phyloP scores from a whole-genome alignment of 345 rosid genomes.

The Sisymbrium irio region DNA sequence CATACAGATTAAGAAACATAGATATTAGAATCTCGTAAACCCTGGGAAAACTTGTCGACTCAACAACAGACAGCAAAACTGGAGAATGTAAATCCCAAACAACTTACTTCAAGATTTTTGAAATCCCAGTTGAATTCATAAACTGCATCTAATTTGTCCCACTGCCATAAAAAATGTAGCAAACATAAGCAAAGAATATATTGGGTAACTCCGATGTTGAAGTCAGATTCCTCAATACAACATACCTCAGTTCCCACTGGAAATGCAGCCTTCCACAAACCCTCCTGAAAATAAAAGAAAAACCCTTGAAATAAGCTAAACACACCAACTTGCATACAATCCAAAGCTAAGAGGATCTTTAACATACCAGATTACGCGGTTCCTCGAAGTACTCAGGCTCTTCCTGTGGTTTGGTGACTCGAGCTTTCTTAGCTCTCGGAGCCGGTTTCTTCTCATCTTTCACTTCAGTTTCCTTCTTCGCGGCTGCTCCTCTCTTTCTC shows the following conservation, averaged over 20 bases:
- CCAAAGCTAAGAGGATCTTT: neutral
- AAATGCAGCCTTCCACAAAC: conserved; percentile 71
- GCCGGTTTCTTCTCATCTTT: conserved; percentile 34
- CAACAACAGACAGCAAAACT: neutral
- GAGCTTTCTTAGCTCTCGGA: conserved; percentile 51
- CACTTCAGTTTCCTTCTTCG: conserved; percentile 13
- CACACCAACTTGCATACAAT: neutral
- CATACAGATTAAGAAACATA: conserved; percentile 22
- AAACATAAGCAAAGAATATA: conserved; percentile 12
- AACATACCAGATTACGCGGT: conserved; percentile 70
- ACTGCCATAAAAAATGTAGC: conserved; percentile 44
- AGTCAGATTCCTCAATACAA: neutral
- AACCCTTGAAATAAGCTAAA: neutral
- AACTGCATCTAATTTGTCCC: conserved; percentile 82
- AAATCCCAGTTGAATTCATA: conserved; percentile 81
- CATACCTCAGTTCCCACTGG: conserved; percentile 92
- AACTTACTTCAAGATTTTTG: conserved; percentile 84
- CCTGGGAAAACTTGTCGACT: neutral
- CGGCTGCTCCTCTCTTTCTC: conserved; percentile 8
- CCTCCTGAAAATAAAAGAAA: conserved; percentile 51
- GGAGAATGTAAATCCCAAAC: neutral
- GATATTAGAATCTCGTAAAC: conserved; percentile 15
- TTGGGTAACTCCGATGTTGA: neutral
- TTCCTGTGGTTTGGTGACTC: conserved; percentile 47
- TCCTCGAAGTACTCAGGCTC: conserved; percentile 88